Conservation (phyloP, 768 basidiomycete genomes). For the Suillus spraguei region DNA sequence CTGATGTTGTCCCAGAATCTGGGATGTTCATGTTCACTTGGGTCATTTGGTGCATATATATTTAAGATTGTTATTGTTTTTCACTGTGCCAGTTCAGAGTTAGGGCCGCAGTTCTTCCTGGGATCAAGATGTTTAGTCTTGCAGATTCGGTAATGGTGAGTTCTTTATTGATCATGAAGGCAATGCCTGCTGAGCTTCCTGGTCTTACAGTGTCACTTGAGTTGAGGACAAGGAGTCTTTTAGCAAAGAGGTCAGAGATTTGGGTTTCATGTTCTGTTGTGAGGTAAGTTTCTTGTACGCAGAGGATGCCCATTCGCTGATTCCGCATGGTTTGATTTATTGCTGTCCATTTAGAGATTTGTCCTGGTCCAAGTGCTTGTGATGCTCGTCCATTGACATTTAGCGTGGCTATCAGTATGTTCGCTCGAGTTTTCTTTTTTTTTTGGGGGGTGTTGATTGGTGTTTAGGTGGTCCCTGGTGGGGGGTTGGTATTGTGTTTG, state of each 20-base stretch:
- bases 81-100: no score
- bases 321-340: slow-evolving; percentile 19
- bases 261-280: neutral
- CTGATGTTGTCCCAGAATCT: slow-evolving; percentile 20
- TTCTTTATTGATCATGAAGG: no score
- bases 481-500: no score
- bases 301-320: slow-evolving; percentile 20
- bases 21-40: neutral
- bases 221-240: slow-evolving; percentile 13
- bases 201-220: slow-evolving; percentile 8
- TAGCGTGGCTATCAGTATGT: slow-evolving; percentile 16
- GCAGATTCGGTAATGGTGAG: no score
- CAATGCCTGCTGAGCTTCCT: slow-evolving; percentile 17
- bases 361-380: neutral
- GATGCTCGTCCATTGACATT: slow-evolving; percentile 21
- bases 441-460: no score
- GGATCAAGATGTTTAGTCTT: no score
- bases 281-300: slow-evolving; percentile 28
- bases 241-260: slow-evolving; percentile 9
- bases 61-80: no score
- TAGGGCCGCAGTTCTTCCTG: no score
- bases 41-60: slow-evolving; percentile 23
- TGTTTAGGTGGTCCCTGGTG: no score
- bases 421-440: neutral
- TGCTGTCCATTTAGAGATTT: slow-evolving; percentile 21